Base-by-base conservation (phyloP, 2,329 filamentous ascomycete species). In the Hymenoscyphus linearis region DNA sequence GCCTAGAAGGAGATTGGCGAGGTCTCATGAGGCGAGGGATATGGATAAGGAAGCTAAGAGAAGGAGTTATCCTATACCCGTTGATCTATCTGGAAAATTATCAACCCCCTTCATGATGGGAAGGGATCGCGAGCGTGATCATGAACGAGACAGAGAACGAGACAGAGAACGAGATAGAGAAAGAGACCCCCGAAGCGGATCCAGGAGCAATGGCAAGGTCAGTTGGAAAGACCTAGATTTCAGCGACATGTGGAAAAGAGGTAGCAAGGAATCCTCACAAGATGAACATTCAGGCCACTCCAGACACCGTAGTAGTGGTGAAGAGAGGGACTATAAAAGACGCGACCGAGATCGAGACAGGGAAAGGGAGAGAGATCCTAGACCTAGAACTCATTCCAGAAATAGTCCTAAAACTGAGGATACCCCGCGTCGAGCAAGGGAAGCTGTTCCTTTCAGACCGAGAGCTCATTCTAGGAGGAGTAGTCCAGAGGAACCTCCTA, bases 21-120 rank as follows among this genome's bases (percentile, higher is more conserved):
- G 52, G 35, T 55, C 52, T 25, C 57, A 59, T 40, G 52, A 63
- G 60, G 25, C 67, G 74, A 55, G 70, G 71, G 60, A 66, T 52
- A 59, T 63, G 53, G 67, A 69, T 10, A 66, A 68, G 16, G 64
- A 68, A 14, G 50, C 60, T 2, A 65, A 66, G 14, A 44, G 66
- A n/a, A 58, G 60, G 31, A 67, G 61, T 37, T 66, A 66, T 31
- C 65, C 66, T 1, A 67, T 71, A 14, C 67, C 69, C 1, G 67
- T 72, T 36, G 68, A 72, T 53, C 37, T 68, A n/a, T 63, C 63
- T 5, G 69, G 70, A 3, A 71, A 72, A 55, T 60, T 72, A 3
- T 69, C 67, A 10, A 64, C 71, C 3, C 70, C 70, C 0, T 73
- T 72, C 27, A 34, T 72, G 35, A 44, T 66, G 2, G 47, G 73